These are phyloP conservation scores for Euphorbia schlechtendalii DNA, from an alignment of 441 rosid genomes.

Conservation along the genomic window DNA sequence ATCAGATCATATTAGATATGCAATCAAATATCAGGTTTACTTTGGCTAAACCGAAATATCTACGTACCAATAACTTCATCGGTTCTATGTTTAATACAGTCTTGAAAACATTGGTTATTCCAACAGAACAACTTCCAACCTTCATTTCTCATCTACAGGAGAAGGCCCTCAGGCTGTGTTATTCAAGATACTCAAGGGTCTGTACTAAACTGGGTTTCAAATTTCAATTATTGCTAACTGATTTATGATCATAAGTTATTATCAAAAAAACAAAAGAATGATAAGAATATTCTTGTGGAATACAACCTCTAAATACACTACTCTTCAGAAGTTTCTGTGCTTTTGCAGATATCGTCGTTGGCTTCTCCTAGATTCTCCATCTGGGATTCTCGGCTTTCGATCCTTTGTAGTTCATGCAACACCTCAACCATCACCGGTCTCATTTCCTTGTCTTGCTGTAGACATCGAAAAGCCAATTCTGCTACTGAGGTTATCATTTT, in stretches of 20 bases:
- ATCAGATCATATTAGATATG: too few species aligned
- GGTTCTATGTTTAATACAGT: too few species aligned
- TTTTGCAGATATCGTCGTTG: not conserved
- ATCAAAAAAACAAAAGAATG: too few species aligned
- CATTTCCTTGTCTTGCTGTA: slow-evolving; percentile 59
- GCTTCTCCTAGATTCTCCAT: slow-evolving; percentile 8
- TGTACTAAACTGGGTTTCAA: not conserved
- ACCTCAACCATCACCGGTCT: slow-evolving; percentile 70
- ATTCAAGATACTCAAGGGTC: slow-evolving; percentile 81
- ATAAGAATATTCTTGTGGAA: too few species aligned
- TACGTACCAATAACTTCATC: too few species aligned
- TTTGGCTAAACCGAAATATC: too few species aligned
- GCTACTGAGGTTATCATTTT: slow-evolving; percentile 55
- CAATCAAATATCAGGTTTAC: too few species aligned
- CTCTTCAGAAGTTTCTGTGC: not conserved
- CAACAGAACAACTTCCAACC: slow-evolving; percentile 37
- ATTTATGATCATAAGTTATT: too few species aligned
- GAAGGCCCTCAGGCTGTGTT: slow-evolving; percentile 71
- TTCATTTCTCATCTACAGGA: slow-evolving; percentile 41
- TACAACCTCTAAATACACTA: not conserved
- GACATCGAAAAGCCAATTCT: slow-evolving; percentile 56
- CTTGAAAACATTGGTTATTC: too few species aligned
- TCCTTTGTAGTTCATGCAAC: slow-evolving; percentile 36
- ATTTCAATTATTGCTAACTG: too few species aligned
- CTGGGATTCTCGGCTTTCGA: slow-evolving; percentile 20